phyloP scores from a whole-genome alignment of 2,329 filamentous ascomycete species.

The Leptoxyphium fumago region DNA sequence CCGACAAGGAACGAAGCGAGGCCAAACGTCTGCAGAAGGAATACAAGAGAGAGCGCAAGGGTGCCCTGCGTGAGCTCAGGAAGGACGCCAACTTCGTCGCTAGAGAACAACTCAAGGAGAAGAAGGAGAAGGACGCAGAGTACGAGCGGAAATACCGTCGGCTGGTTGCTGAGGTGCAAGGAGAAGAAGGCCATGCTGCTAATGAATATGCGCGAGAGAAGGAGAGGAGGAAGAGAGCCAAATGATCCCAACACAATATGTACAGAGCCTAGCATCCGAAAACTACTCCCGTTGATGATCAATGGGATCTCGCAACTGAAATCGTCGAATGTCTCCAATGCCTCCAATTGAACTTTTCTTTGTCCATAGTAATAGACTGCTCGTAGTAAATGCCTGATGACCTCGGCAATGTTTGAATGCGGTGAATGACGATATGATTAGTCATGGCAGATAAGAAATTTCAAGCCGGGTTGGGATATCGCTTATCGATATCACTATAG shows the following conservation, averaged over 20 bases:
- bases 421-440: too few relatives aligned
- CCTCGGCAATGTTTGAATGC: too few relatives aligned
- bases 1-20: slow-evolving; percentile 78
- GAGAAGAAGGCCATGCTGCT: slow-evolving; percentile 71
- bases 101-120: slow-evolving; percentile 74
- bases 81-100: slow-evolving; percentile 94
- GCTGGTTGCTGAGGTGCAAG: slow-evolving; percentile 87
- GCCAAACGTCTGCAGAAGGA: slow-evolving; percentile 72
- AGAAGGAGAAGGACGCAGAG: slow-evolving; percentile 82
- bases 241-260: slow-evolving; percentile 8
- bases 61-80: slow-evolving; percentile 79
- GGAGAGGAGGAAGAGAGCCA: slow-evolving; percentile 53
- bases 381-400: too few relatives aligned
- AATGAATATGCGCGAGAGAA: slow-evolving; percentile 87
- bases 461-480: too few relatives aligned
- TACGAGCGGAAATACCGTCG: slow-evolving; percentile 96
- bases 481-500: too few relatives aligned
- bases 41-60: slow-evolving; percentile 91
- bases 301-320: too few relatives aligned
- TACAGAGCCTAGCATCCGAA: too few relatives aligned
- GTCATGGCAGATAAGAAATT: too few relatives aligned
- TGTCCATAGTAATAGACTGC: too few relatives aligned
- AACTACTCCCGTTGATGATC: too few relatives aligned
- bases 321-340: too few relatives aligned
- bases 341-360: too few relatives aligned